Evolutionary conservation across 1,284 basidiomycete genomes (phyloP).

Genomic region (Ganoderma sinense): DNA sequence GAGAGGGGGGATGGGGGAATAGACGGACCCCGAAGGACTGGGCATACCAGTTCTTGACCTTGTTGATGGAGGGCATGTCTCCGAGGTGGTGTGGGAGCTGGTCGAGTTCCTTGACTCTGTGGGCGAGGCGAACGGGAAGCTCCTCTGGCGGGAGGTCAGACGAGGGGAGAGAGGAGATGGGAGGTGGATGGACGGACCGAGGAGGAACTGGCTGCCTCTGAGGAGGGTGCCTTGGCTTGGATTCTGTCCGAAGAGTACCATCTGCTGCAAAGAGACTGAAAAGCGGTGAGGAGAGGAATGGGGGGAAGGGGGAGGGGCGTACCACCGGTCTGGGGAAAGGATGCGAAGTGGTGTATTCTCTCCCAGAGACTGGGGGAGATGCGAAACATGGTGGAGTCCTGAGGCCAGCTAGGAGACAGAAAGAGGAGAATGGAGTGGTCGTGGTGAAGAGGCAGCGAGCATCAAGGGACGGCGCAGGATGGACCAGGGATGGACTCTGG

Average conservation of each 20-base stretch:
- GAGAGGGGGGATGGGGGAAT: constrained; percentile 5
- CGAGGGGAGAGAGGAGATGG: background rate
- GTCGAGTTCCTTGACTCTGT: constrained; percentile 96
- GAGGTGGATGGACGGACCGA: constrained; percentile 53
- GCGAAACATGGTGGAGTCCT: constrained; percentile 53
- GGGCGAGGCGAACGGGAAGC: constrained; percentile 93
- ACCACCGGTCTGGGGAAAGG: constrained; percentile 94
- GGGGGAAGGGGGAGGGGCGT: constrained; percentile 36
- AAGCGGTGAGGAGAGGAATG: background rate
- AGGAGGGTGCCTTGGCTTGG: constrained; percentile 89
- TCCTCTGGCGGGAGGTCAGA: constrained; percentile 64
- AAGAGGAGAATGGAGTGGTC: background rate
- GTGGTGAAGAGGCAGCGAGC: constrained; percentile 4
- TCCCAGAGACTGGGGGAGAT: constrained; percentile 89
- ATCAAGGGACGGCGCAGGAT: constrained; percentile 1
- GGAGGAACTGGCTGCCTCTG: constrained; percentile 85
- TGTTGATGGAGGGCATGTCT: constrained; percentile 92
- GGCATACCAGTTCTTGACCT: constrained; percentile 99
- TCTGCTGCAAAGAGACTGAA: constrained; percentile 91
- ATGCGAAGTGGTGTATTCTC: constrained; percentile 93
- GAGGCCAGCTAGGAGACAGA: background rate
- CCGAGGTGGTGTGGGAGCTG: constrained; percentile 92
- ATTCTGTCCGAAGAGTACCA: constrained; percentile 90
- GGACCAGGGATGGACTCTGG: background rate
- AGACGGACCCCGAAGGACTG: constrained; percentile 92